Conservation (phyloP, 345 rosid species). For the Hibiscus syriacus region DNA sequence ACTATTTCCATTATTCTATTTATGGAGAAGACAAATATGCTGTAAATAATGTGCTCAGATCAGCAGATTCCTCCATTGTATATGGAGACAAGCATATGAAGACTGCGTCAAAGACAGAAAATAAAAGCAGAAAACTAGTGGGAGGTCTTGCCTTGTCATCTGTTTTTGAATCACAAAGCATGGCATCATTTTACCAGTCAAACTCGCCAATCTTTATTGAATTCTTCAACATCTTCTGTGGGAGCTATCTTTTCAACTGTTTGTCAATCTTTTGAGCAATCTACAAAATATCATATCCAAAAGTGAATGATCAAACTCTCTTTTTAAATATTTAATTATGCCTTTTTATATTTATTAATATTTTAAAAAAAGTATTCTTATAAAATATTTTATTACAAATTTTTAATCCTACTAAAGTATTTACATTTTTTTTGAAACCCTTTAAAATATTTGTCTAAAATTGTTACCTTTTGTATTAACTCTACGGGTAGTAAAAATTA, state of each 20-base stretch:
- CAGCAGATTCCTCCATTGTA: slow-evolving; percentile 13
- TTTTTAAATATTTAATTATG: not conserved
- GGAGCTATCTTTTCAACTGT: not conserved
- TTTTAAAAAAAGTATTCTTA: no score
- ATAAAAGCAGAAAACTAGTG: not conserved
- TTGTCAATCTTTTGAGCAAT: not conserved
- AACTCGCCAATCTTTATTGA: not conserved
- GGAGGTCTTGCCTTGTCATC: no score
- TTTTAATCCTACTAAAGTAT: no score
- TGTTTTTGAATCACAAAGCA: no score
- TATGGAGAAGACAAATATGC: not conserved
- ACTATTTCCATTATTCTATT: slow-evolving; percentile 1
- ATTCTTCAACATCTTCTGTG: not conserved
- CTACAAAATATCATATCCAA: not conserved
- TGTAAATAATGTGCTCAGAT: not conserved
- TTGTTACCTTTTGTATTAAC: no score
- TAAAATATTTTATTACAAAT: no score
- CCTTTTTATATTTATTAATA: no score
- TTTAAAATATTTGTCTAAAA: no score
- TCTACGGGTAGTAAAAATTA: no score
- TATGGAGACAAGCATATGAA: slow-evolving; percentile 19
- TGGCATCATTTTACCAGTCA: not conserved
- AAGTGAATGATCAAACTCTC: no score
- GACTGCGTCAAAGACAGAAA: not conserved
- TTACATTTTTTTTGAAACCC: no score